Evolutionary conservation across 2,329 filamentous ascomycete species (phyloP), one percentile per base, ranked within the genome.

Genomic region (Pseudogymnoascus sp.): DNA sequence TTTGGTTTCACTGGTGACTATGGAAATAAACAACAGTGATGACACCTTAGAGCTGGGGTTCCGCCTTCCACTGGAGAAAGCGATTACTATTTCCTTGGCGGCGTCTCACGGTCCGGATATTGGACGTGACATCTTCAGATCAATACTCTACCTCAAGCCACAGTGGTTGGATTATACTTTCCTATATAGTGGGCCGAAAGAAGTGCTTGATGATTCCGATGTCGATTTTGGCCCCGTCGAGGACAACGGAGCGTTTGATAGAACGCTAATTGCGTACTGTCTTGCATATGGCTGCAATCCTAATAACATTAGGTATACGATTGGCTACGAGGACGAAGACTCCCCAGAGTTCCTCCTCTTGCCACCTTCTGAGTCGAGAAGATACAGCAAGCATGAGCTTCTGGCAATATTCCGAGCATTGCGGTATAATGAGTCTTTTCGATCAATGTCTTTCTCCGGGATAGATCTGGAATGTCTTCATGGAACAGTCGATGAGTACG

Each of bases 401-500:
- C 76, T 89, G 28, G 84, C 86, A 3, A 79, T 89, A n/a, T 79
- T 88, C 76, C 78, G 85, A 62, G 78, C 86, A 8, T 71, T 89
- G 59, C 80, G 86, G 38, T 89, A 88, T 70, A 89, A 89, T 67
- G 84, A 89, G 66, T 80, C 77, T 0, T 89, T 89, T 69, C 75
- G 75, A 26, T 82, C 83, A 1, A 83, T 89, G 19, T 89, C 85
- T 0, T 89, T 89, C 67, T 79, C 79, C 26, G 79, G 80, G 37
- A 78, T 88, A 52, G 79, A 78, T 63, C 72, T 89, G n/a, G 84
- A 88, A 67, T 73, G 75, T 28, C 71, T 89, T n/a, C 84, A 87
- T 64, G 79, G 80, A 12, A 68, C 84, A 21, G 75, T 78, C 60
- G 86, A 89, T 68, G 55, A 57, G 55, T 78, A 82, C 69, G 85